Conservation (phyloP, 1,139 yeast genomes). For the Citeromyces hawaiiensis region DNA sequence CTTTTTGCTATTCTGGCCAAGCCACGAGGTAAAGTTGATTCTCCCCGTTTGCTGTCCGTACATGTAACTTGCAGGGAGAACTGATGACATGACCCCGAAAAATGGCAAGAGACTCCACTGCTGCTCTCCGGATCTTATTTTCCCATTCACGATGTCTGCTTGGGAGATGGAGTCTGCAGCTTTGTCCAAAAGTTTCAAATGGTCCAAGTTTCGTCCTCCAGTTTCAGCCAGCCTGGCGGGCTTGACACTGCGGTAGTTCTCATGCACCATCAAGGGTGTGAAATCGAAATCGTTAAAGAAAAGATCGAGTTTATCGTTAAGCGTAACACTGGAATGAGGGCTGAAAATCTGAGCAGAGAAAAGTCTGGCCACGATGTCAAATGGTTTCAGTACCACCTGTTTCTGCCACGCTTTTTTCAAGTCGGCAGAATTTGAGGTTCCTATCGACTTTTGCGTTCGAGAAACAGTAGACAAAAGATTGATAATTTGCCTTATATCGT, state of each 20-base stretch:
- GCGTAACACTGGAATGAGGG: conserved; percentile 33
- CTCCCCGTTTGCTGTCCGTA: conserved; percentile 64
- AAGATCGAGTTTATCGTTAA: conserved; percentile 77
- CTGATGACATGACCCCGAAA: conserved; percentile 81
- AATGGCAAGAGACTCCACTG: conserved; percentile 93
- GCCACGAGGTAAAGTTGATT: conserved; percentile 71
- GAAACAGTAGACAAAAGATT: conserved; percentile 80
- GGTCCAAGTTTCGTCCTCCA: conserved; percentile 24
- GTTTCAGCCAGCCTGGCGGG: conserved; percentile 28
- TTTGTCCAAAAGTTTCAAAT: conserved; percentile 48
- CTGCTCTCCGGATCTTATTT: conserved; percentile 85
- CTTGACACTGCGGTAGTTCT: conserved; percentile 63
- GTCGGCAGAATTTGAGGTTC: conserved; percentile 34
- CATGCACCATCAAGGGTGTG: conserved; percentile 93
- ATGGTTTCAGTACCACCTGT: conserved; percentile 82
- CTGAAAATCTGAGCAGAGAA: conserved; percentile 52
- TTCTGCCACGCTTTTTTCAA: conserved; percentile 74
- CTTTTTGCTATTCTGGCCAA: conserved; percentile 83
- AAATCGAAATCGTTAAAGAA: conserved; percentile 94
- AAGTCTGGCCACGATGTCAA: conserved; percentile 71
- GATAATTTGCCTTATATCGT: conserved; percentile 91
- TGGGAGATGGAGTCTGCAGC: conserved; percentile 73
- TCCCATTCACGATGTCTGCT: conserved; percentile 68
- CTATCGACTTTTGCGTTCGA: conserved; percentile 50
- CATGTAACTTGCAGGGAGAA: conserved; percentile 64